Evolutionary conservation across 106 monocot species (phyloP), one percentile per base, ranked within the genome.

Genomic region (Acorus calamus): DNA sequence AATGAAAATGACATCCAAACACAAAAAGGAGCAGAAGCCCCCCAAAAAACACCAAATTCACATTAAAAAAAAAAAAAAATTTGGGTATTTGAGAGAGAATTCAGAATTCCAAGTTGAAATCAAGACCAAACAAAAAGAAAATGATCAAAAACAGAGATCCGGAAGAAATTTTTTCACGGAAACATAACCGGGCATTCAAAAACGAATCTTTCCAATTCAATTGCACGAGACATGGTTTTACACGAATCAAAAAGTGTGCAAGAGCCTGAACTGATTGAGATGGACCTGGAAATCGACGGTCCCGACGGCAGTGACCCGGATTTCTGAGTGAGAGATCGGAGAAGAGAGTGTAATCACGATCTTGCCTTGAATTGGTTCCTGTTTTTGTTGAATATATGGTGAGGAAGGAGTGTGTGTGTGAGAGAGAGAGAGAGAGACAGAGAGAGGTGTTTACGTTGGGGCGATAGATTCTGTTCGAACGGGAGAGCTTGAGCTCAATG

Each of bases 291-390:
- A 56, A 56, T 79, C 70, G 74, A 74, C 74, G 3, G 79, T 52
- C 46, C 79, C 79, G 10, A 70, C 48, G 62, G 56, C 56, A 9
- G 71, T 57, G 62, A 75, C 42, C 51, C 74, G 56, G 66, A 79
- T 74, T 11, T 79, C 68, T 3, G 74, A 70, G 70, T 79, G 74
- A 2, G 74, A 79, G 52, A 73, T 45, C 10, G 79, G 9, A 7
- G 66, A 14, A 42, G 74, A 6, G 3, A 70, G 56, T 8, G 6
- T 74, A 5, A 47, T 50, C 53, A 71, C 60, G 56, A 79, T 74
- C 79, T 71, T 79, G 47, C 79, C 79, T 47, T 79, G 74, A 9
- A 79, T 43, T 11, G 46, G 4, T 57, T 79, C 79, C 79, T 79
- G 55, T 28, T 28, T 28, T 28, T 28, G 8, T 3, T 49, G 10